Evolutionary conservation across 169 alveolate species (phyloP), one percentile per base, ranked within the genome.

Genomic region (Plasmodium vinckei): DNA sequence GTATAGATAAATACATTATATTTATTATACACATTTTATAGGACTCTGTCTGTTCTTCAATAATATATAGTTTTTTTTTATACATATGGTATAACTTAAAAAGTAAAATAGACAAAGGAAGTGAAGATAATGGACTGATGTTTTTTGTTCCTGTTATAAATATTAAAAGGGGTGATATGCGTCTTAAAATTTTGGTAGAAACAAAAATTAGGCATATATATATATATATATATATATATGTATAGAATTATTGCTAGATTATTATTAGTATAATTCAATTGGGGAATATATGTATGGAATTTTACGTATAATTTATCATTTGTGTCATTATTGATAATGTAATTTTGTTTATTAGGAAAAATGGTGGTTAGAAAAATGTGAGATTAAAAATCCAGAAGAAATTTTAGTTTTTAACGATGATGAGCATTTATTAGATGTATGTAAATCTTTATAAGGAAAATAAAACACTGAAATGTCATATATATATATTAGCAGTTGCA

Each of bases 21-120:
- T 33, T 33, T 33, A 33, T 73, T 72, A 13, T 39, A 42, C 53
- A 21, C 42, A 39, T 57, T 67, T 67, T 47, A 15, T 46, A 84
- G 91, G 91, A 84, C 70, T 84, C 91, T 15, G 86, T 84, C 25
- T 84, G 91, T 23, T 84, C 91, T 10, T 67, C 91, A 15, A 84
- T 84, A 12, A 59, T 84, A 23, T 84, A 69, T 33, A 84, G 91
- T 59, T 84, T 84, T 84, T 84, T 84, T 84, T 69, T 84, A 39
- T 63, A 57, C 57, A 46, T 84, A 69, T 84, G 91, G 91, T 56
- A 84, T 59, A 54, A 33, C 63, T 57, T 84, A 84, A 84, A 84
- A 44, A 42, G 65, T 23, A 84, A 84, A 57, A 57, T 39, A 46
- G 51, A n/a, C 9, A 70, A 59, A 39, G 42, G 46, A 42, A 84